Conservation (phyloP, 768 basidiomycete genomes). For the Podaxis sp. region DNA sequence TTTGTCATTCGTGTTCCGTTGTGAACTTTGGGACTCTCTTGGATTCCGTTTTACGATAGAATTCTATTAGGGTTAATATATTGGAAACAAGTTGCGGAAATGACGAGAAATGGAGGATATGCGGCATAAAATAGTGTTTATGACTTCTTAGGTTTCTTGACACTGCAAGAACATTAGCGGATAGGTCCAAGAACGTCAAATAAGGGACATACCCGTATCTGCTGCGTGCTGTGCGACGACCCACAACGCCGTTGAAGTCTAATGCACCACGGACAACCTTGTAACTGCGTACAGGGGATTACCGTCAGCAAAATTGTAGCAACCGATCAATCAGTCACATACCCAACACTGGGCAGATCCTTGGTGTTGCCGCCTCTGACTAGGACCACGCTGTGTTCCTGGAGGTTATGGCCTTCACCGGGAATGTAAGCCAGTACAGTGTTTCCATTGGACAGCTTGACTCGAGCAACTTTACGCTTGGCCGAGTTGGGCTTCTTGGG, state of each 20-base stretch:
- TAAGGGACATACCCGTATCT: slow-evolving; percentile 75
- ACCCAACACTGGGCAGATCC: slow-evolving; percentile 98
- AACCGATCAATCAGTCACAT: slow-evolving; percentile 18
- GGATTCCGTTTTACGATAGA: neutral
- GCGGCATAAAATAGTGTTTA: slow-evolving; percentile 18
- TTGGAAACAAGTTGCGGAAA: neutral
- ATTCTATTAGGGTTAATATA: slow-evolving; percentile 11
- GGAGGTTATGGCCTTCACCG: slow-evolving; percentile 96
- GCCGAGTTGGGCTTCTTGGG: slow-evolving; percentile 99
- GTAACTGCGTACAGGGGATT: slow-evolving; percentile 56
- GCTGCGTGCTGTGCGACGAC: slow-evolving; percentile 78
- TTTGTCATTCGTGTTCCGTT: neutral
- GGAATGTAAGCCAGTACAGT: slow-evolving; percentile 92
- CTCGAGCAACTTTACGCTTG: slow-evolving; percentile 93
- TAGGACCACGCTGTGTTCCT: slow-evolving; percentile 95
- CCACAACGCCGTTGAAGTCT: slow-evolving; percentile 89
- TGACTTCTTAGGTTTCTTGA: slow-evolving; percentile 86
- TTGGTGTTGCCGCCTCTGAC: slow-evolving; percentile 95
- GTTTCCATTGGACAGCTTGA: slow-evolving; percentile 89
- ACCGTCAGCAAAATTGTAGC: neutral
- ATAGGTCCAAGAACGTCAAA: slow-evolving; percentile 15
- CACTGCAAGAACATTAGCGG: slow-evolving; percentile 34
- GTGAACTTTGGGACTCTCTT: neutral
- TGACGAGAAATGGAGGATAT: slow-evolving; percentile 11
- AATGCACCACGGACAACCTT: slow-evolving; percentile 92